phyloP scores from a whole-genome alignment of 78 protist species.

The Isochrysis galbana region DNA sequence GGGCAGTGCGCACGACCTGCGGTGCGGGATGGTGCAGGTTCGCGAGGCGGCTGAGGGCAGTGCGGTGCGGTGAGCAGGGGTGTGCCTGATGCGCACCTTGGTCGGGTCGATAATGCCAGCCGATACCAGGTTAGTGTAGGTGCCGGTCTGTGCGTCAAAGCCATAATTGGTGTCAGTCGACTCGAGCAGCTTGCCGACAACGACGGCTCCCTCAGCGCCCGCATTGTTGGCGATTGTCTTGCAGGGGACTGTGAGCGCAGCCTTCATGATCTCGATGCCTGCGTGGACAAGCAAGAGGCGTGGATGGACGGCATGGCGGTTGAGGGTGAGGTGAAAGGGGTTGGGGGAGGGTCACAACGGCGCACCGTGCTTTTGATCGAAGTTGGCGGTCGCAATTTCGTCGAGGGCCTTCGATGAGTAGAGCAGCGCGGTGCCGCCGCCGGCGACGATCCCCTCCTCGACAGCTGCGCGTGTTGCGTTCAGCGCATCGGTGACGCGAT shows the following conservation, averaged over 20 bases:
- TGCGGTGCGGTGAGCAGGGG: not conserved
- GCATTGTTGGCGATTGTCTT: conserved; percentile 90
- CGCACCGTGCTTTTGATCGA: conserved; percentile 89
- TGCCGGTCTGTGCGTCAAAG: conserved; percentile 81
- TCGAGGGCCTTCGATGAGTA: conserved; percentile 2
- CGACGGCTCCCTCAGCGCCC: conserved; percentile 94
- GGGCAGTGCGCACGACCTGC: conserved; percentile 45
- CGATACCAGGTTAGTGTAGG: conserved; percentile 87
- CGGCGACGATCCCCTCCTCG: conserved; percentile 98
- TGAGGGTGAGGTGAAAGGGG: not conserved
- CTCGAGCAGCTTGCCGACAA: conserved; percentile 87
- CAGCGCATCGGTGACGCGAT: conserved; percentile 97
- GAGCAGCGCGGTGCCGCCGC: conserved; percentile 95
- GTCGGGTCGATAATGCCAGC: conserved; percentile 99
- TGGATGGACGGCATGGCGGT: too few species aligned
- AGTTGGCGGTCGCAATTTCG: conserved; percentile 62
- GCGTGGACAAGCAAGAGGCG: too few species aligned
- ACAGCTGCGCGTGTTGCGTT: too few species aligned
- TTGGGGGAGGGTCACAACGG: too few species aligned
- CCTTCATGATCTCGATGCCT: not conserved
- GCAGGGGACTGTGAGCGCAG: conserved; percentile 88
- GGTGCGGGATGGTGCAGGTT: not conserved
- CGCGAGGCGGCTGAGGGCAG: not conserved
- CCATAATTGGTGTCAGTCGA: conserved; percentile 70
- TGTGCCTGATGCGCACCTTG: conserved; percentile 76